Percentiles rank a stretch among this genome's conserved stretches.
These are phyloP conservation scores for Xerocomus spinulosus DNA, from an alignment of 768 basidiomycete species.

Conservation along the genomic window DNA sequence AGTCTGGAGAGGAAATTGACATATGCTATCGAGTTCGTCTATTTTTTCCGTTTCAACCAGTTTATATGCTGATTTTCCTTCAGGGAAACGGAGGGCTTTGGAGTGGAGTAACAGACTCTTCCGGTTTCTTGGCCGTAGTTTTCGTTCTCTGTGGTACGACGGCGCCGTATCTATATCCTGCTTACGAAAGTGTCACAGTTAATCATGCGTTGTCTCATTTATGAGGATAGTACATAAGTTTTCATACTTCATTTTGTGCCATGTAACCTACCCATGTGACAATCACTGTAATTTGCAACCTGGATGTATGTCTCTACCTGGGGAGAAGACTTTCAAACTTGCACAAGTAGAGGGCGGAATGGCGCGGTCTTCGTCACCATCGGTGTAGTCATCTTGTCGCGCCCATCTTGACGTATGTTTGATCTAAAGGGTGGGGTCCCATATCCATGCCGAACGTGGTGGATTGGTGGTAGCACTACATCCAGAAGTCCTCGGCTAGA, in stretches of 20 bases:
- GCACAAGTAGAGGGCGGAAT: no score
- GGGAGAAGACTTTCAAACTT: background rate
- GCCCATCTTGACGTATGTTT: no score
- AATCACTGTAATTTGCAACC: constrained; percentile 5
- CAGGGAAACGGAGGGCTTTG: constrained; percentile 78
- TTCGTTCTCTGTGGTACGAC: background rate
- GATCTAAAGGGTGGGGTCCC: no score
- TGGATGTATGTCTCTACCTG: background rate
- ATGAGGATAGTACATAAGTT: constrained; percentile 2
- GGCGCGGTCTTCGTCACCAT: no score
- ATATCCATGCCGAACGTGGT: constrained; percentile 64
- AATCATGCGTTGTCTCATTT: background rate
- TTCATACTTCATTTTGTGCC: background rate
- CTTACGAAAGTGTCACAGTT: constrained; percentile 1
- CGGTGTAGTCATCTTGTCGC: no score
- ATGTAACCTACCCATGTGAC: constrained; percentile 1
- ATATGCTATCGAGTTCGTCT: constrained; percentile 74
- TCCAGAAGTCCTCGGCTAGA: constrained; percentile 39
- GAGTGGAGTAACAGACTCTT: constrained; percentile 43
- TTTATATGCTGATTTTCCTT: constrained; percentile 6
- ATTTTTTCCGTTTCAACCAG: background rate
- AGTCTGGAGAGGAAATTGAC: constrained; percentile 81
- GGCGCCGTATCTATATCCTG: constrained; percentile 15
- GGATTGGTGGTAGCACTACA: background rate
- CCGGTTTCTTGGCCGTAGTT: constrained; percentile 6